Conservation (phyloP, 2,329 filamentous ascomycete species). For the Aspergillus viridinutans region DNA sequence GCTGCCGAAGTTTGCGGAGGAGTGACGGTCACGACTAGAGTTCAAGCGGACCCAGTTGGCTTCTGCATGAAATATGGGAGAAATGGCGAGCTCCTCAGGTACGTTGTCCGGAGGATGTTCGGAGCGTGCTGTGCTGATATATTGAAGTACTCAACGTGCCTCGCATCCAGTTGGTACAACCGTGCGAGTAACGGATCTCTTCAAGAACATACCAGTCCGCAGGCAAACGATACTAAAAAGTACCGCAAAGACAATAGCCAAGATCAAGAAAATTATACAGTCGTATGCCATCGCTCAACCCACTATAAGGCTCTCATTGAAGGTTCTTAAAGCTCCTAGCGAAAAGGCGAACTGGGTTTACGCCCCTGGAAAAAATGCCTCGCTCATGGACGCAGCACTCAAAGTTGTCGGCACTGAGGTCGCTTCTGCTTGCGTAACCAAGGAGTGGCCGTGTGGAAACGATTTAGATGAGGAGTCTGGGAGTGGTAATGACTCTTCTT, state of each 20-base stretch:
- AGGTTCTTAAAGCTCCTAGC: constrained; percentile 56
- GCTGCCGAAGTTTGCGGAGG: constrained; percentile 54
- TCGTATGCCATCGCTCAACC: constrained; percentile 58
- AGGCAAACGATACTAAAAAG: constrained; percentile 52
- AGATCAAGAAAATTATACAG: constrained; percentile 53
- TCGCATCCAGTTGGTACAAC: constrained; percentile 60
- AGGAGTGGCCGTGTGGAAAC: constrained; percentile 25
- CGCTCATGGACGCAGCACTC: constrained; percentile 50
- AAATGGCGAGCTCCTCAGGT: constrained; percentile 48
- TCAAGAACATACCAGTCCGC: constrained; percentile 57
- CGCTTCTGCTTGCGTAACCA: constrained; percentile 46
- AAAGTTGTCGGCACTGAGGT: constrained; percentile 55
- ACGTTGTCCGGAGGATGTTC: constrained; percentile 1
- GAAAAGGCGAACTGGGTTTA: constrained; percentile 60
- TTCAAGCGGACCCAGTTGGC: constrained; percentile 54
- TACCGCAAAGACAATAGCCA: constrained; percentile 46
- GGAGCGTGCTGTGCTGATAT: not conserved
- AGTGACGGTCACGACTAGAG: constrained; percentile 53
- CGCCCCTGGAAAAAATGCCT: constrained; percentile 48
- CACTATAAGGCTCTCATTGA: constrained; percentile 52
- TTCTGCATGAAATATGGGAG: constrained; percentile 48
- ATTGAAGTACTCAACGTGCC: constrained; percentile 32
- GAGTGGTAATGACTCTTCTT: constrained; percentile 22
- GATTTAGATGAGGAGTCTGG: not conserved
- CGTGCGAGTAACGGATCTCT: constrained; percentile 53